Evolutionary conservation across 2,329 filamentous ascomycete species (phyloP), one percentile per base, ranked within the genome.

Genomic region (Delphinella strobiligena): DNA sequence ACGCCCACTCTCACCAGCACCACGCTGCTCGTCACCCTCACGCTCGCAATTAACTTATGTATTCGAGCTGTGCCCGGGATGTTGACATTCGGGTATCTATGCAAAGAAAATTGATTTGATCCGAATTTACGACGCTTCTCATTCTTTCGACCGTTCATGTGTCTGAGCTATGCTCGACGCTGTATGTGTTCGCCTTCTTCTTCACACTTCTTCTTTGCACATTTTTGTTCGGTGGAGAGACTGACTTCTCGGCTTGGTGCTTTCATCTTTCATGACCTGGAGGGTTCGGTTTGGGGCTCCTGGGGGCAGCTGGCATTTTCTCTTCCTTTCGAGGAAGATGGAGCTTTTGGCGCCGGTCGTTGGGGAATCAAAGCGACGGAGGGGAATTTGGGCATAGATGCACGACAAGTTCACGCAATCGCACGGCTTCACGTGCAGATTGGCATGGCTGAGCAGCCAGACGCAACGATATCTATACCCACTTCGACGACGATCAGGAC

Each of bases 1-100:
- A 44, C 37, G 37, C 19, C n/a, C n/a, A n/a, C n/a, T n/a, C n/a
- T 41, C 44, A 48, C 44, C 49, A 53, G 18, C 51, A 53, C 49
- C 45, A 51, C 43, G 50, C 54, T 48, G 22, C 22, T 27, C 45
- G 44, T 19, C 52, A 52, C 44, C 43, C 40, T 42, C 52, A 54
- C 38, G 47, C 34, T 32, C 48, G 47, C 38, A 43, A 46, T 18
- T 40, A 51, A 14, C n/a, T n/a, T n/a, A 14, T 8, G 31, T 18
- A 17, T 35, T 16, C 33, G 5, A 10, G 14, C 11, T 5, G 11
- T 35, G 5, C 11, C 33, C 10, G 8, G 17, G 11, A 16, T 17
- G 16, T 19, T 14, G 31, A 33, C 14, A 33, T 35, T 19, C 18
- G 14, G 33, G n/a, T 10, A 17, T 35, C 19, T 35, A 17, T 35